phyloP scores from a whole-genome alignment of 2,329 filamentous ascomycete genomes.

The Pseudonectria buxi region DNA sequence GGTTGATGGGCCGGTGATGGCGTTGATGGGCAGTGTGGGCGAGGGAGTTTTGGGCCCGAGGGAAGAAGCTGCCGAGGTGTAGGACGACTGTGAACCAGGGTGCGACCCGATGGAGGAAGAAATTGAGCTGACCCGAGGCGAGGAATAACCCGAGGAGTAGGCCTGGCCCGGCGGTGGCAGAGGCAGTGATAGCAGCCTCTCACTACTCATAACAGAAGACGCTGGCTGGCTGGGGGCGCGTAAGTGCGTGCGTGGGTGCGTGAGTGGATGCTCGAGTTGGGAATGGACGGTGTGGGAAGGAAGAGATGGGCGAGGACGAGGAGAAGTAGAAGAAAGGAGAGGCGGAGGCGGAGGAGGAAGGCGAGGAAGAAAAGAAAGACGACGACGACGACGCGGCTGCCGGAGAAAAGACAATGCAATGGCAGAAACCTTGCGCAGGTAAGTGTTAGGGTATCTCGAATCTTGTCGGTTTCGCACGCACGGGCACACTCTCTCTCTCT shows the following conservation, averaged over 20 bases:
- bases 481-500: too few relatives aligned
- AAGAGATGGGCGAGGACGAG: too few relatives aligned
- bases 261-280: too few relatives aligned
- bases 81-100: conserved; percentile 48
- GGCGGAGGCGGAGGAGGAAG: conserved; percentile 4
- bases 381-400: too few relatives aligned
- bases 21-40: conserved; percentile 53
- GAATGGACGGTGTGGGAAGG: neutral
- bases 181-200: conserved; percentile 66
- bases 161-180: conserved; percentile 63
- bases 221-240: conserved; percentile 18
- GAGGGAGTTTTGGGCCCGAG: conserved; percentile 73
- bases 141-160: conserved; percentile 64
- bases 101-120: conserved; percentile 50
- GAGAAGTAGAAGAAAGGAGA: too few relatives aligned
- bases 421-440: too few relatives aligned
- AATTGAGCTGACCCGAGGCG: conserved; percentile 70
- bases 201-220: conserved; percentile 56
- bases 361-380: conserved; percentile 3
- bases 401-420: too few relatives aligned
- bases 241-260: neutral
- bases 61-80: conserved; percentile 48
- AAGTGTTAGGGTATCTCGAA: too few relatives aligned
- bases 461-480: too few relatives aligned
- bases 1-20: conserved; percentile 25